Base-by-base conservation (phyloP, 1,284 basidiomycete species). In the Clitocybe nebularis region DNA sequence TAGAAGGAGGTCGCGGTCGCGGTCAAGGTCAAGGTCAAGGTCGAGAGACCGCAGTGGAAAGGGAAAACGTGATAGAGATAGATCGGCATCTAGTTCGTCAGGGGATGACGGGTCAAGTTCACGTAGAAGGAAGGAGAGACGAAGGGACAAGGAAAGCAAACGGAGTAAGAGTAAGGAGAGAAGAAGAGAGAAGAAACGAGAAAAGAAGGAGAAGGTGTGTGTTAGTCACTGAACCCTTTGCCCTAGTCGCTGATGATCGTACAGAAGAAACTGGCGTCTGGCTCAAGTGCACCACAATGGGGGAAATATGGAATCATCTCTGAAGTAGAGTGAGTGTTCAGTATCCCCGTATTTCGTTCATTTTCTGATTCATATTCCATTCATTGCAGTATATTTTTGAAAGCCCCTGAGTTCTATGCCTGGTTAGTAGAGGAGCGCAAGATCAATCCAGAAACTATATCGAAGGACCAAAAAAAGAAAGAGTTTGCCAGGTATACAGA, bases 401-500 rank as follows among this genome's bases (percentile, higher is more conserved):
- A 91, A 57, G 78, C 77, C 22, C 75, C 81, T 52, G 91, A 93
- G 64, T 93, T 93, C 62, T 76, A 87, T 41, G 81, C 88, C 2
- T 95, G 92, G 91, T 77, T 94, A 5, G 79, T 94, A 11, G 91
- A 93, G 57, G 91, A 94, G 59, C 79, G 84, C 36, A 89, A 84
- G 61, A 71, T 91, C 52, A 94, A 94, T 60, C 89, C 89, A 0
- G 92, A 93, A 64, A 84, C 82, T 1, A 68, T 92, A 33, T 74
- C 84, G 4, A 92, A 89, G 58, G 87, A 92, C 28, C 84, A 86
- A 52, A 83, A 79, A 47, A 84, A 82, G 65, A 92, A 91, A 53
- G 84, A 92, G 53, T 93, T 93, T 59, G 69, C 78, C 4, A 71
- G 72, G 13, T 92, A 81, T 52, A 72, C 81, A 7, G 92, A 94